Evolutionary conservation across 2,329 filamentous ascomycete genomes (phyloP).

Genomic region (Fusarium anthophilum): DNA sequence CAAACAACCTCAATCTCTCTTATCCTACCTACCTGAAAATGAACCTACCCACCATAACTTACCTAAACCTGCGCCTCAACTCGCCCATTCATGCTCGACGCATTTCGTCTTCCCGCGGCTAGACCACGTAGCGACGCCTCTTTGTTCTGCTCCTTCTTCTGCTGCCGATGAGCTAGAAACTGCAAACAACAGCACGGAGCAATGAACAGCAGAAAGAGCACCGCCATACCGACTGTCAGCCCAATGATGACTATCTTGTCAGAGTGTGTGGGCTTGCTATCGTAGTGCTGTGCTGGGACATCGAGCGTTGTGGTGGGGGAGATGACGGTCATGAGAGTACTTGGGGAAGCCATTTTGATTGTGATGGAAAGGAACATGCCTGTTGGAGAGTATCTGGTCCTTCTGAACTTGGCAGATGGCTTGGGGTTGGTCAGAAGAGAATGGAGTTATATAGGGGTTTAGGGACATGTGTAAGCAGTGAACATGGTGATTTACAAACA

Average conservation of each 20-base stretch:
- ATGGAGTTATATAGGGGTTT: neutral
- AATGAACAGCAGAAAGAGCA: conserved; percentile 13
- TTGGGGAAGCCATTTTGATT: conserved; percentile 9
- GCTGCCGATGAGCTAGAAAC: conserved; percentile 1
- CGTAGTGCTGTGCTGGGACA: neutral
- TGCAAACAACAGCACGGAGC: conserved; percentile 14
- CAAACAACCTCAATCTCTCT: neutral
- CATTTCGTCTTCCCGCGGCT: too few relatives aligned
- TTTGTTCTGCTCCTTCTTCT: neutral
- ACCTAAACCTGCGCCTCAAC: neutral
- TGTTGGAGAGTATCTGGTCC: neutral
- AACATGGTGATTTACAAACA: neutral
- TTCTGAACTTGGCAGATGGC: neutral
- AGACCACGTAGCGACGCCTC: neutral
- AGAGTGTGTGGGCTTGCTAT: neutral
- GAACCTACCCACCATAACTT: neutral
- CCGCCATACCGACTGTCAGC: neutral
- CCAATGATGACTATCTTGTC: neutral
- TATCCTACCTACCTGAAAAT: neutral
- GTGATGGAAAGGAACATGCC: neutral
- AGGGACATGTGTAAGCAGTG: neutral
- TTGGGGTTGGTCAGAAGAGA: neutral
- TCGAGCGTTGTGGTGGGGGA: neutral
- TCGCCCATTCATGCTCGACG: neutral
- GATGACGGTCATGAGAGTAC: conserved; percentile 1